Percentiles rank a stretch among this genome's conserved stretches.
These are phyloP conservation scores for Candida silvicultrix DNA, from an alignment of 805 yeast species.

Conservation along the genomic window DNA sequence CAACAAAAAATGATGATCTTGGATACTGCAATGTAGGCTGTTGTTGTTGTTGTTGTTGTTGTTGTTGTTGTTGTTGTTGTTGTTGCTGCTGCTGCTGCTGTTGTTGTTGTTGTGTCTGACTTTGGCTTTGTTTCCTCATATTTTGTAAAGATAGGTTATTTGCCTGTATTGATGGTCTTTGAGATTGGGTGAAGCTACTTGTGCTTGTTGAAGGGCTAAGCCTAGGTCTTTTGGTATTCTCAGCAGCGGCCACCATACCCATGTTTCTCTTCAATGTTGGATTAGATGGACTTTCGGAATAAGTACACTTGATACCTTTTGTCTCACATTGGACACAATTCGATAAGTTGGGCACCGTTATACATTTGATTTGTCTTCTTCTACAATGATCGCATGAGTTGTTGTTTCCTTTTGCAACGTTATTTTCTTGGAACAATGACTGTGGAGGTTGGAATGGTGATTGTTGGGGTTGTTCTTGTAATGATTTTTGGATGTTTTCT, in stretches of 20 bases:
- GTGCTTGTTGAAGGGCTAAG: constrained; percentile 25
- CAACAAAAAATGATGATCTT: constrained; percentile 81
- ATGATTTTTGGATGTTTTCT: constrained; percentile 2
- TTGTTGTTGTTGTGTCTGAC: not conserved
- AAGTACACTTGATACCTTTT: constrained; percentile 70
- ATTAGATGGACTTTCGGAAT: constrained; percentile 45
- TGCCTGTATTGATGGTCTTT: constrained; percentile 3
- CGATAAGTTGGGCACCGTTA: constrained; percentile 52
- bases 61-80: not conserved
- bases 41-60: not conserved
- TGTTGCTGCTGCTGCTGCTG: no score
- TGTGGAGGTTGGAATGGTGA: constrained; percentile 3
- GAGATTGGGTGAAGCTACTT: constrained; percentile 12
- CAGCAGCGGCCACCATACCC: constrained; percentile 14
- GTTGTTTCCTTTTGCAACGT: constrained; percentile 6
- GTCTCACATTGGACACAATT: constrained; percentile 75
- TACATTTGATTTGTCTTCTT: constrained; percentile 73
- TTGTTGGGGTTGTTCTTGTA: constrained; percentile 1
- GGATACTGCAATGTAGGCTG: constrained; percentile 70
- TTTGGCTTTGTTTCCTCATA: constrained; percentile 3
- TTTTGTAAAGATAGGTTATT: constrained; percentile 3
- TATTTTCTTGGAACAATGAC: constrained; percentile 5
- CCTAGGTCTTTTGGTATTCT: constrained; percentile 1
- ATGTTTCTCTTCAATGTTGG: constrained; percentile 31
- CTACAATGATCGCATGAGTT: constrained; percentile 83